Evolutionary conservation across 176 grass and related monocot genomes (phyloP).

Genomic region (Tillandsia leiboldiana): DNA sequence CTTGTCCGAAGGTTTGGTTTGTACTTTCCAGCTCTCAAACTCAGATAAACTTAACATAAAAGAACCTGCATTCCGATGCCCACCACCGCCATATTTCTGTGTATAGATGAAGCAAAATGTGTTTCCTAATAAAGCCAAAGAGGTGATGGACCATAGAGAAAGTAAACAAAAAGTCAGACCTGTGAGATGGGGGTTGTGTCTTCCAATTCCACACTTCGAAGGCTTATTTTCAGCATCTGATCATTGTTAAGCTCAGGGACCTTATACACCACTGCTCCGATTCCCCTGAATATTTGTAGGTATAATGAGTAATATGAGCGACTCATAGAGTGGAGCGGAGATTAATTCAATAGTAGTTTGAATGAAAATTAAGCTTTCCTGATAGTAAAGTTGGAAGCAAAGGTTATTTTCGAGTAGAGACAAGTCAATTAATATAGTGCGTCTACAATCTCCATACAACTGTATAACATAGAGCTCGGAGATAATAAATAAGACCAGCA

Average conservation of each 20-base stretch:
- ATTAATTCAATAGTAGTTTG: background rate
- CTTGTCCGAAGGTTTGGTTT: background rate
- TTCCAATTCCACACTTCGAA: conserved; percentile 71
- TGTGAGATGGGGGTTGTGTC: conserved; percentile 68
- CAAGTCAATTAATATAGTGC: background rate
- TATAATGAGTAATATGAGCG: background rate
- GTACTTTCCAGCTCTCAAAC: conserved; percentile 74
- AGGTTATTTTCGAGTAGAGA: background rate
- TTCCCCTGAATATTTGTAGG: conserved; percentile 42
- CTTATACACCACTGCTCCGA: conserved; percentile 82
- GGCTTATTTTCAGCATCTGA: conserved; percentile 66
- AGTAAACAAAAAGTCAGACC: conserved; percentile 8
- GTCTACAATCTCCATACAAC: background rate
- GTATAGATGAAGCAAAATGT: conserved; percentile 17
- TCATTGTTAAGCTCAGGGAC: conserved; percentile 66
- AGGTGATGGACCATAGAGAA: conserved; percentile 3
- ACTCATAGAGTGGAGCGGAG: background rate
- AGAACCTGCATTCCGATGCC: conserved; percentile 77
- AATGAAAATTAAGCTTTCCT: background rate
- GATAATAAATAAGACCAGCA: background rate
- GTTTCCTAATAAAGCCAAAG: background rate
- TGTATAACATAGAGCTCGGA: background rate
- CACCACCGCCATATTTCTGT: conserved; percentile 75
- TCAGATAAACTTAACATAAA: conserved; percentile 52
- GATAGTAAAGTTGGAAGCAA: background rate